A percentile compares a stretch with the other conserved stretches of the same genome.
These are phyloP conservation scores for Medicago ruthenica DNA, from an alignment of 306 rosid species.

Conservation along the genomic window DNA sequence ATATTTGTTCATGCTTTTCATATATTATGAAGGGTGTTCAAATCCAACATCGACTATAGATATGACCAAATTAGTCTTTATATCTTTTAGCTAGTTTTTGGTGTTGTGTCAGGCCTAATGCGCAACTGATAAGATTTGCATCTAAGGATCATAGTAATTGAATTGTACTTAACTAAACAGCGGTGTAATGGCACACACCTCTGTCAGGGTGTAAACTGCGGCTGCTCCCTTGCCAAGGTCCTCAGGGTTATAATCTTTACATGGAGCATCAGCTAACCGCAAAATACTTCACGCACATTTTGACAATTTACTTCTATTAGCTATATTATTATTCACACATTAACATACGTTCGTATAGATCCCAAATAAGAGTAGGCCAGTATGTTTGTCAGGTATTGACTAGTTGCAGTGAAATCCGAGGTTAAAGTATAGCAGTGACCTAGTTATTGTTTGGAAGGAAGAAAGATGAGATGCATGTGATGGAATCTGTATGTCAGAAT, in stretches of 20 bases:
- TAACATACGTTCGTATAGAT: too few species aligned
- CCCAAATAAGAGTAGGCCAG: too few species aligned
- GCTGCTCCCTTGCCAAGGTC: neutral
- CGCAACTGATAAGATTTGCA: neutral
- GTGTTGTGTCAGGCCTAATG: neutral
- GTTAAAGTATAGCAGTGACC: neutral
- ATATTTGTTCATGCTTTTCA: neutral
- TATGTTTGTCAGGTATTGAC: too few species aligned
- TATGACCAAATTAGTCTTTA: neutral
- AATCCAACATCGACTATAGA: neutral
- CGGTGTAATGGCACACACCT: neutral
- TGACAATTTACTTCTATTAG: too few species aligned
- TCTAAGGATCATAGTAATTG: slow-evolving; percentile 8
- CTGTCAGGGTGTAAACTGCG: neutral
- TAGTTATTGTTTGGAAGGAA: neutral
- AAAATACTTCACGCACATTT: too few species aligned
- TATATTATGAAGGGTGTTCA: neutral
- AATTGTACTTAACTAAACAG: neutral
- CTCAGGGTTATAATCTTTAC: neutral
- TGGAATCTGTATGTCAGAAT: neutral
- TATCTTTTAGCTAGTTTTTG: neutral
- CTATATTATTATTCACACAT: too few species aligned
- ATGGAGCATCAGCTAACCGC: too few species aligned
- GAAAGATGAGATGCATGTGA: neutral
- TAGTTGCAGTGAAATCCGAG: neutral